Percentiles rank a stretch among this genome's conserved stretches.
These are phyloP conservation scores for Xylaria hypoxylon DNA, from an alignment of 2,329 filamentous ascomycete species.

Conservation along the genomic window DNA sequence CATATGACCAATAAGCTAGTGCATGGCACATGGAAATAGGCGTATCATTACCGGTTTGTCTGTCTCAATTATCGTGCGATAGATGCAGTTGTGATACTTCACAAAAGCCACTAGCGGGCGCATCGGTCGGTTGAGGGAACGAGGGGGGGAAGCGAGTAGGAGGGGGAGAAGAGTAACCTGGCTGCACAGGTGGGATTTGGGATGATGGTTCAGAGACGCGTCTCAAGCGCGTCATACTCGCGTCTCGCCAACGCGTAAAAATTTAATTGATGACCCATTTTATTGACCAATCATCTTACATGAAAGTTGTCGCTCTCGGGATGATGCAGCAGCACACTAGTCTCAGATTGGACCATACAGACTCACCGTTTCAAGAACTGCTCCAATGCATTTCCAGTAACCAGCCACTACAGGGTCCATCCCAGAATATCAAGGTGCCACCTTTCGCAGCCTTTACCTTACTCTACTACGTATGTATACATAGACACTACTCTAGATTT, in stretches of 20 bases:
- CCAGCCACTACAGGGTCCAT: background rate
- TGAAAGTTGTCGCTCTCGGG: background rate
- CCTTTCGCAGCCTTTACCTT: no score
- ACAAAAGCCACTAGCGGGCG: conserved; percentile 5
- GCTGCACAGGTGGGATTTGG: no score
- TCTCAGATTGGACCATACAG: conserved; percentile 15
- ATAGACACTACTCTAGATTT: no score
- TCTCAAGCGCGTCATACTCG: conserved; percentile 41
- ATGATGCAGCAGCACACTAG: conserved; percentile 4
- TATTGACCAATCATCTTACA: conserved; percentile 41
- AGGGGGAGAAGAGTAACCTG: no score
- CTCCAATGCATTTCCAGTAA: conserved; percentile 2
- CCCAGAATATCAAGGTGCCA: no score
- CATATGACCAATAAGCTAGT: background rate
- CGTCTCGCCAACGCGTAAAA: conserved; percentile 34
- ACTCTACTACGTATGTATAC: no score
- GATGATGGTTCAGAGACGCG: conserved; percentile 20
- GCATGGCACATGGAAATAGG: conserved; percentile 6
- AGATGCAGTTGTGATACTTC: conserved; percentile 3
- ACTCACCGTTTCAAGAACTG: conserved; percentile 24
- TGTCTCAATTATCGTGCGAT: conserved; percentile 14
- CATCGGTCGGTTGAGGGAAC: conserved; percentile 18
- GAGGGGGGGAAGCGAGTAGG: background rate
- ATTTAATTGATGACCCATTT: conserved; percentile 40
- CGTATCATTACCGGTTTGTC: conserved; percentile 11